Evolutionary conservation across 2,329 filamentous ascomycete species (phyloP).

Genomic region (Atkinsonella texensis): DNA sequence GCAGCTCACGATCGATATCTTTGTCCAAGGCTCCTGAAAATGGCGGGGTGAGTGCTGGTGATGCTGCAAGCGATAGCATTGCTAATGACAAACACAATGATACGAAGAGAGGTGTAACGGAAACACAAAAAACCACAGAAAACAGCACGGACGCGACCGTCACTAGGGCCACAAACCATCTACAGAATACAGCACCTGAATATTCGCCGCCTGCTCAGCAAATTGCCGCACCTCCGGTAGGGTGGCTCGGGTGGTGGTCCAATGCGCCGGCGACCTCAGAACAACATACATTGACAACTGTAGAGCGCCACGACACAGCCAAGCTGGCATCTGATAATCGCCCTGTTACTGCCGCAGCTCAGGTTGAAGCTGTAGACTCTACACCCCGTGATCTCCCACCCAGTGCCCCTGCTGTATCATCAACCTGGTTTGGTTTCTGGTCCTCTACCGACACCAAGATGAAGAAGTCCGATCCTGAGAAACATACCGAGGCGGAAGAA

Average conservation of each 20-base stretch:
- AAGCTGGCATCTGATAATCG: constrained; percentile 10
- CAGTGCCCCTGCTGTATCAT: constrained; percentile 11
- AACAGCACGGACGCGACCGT: not conserved
- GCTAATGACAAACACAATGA: not conserved
- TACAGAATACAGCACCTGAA: not conserved
- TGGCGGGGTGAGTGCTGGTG: constrained; percentile 6
- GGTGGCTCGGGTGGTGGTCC: constrained; percentile 45
- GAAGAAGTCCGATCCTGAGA: constrained; percentile 1
- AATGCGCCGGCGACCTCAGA: constrained; percentile 14
- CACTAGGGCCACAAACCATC: not conserved
- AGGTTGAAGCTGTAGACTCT: constrained; percentile 10
- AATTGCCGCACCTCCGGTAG: constrained; percentile 23
- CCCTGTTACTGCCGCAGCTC: constrained; percentile 14
- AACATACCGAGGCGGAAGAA: not conserved
- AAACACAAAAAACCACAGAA: not conserved
- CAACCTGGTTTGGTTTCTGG: constrained; percentile 32
- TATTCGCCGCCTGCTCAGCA: constrained; percentile 3
- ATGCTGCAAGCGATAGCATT: not conserved
- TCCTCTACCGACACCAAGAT: constrained; percentile 11
- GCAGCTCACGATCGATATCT: constrained; percentile 12
- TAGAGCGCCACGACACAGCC: not conserved
- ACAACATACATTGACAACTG: constrained; percentile 10
- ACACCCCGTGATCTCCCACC: constrained; percentile 8
- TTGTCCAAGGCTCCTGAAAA: constrained; percentile 16
- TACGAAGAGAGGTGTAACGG: constrained; percentile 3